Conservation (phyloP, 257 asterid species). For the Solanum boliviense region DNA sequence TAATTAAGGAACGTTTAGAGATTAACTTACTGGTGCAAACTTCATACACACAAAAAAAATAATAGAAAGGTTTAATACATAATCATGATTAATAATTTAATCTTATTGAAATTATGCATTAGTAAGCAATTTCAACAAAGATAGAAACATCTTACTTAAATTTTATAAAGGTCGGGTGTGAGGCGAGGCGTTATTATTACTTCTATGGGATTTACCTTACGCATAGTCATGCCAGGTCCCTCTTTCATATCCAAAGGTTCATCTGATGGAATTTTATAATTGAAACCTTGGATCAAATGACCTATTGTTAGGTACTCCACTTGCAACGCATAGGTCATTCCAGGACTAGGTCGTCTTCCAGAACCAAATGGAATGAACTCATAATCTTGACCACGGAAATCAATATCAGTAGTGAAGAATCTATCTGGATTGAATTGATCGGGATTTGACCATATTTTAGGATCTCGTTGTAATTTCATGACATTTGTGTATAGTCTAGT, state of each 20-base stretch:
- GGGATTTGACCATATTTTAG: background rate
- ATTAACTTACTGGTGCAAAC: background rate
- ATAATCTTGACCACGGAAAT: background rate
- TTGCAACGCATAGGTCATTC: background rate
- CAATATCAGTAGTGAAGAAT: background rate
- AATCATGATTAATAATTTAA: background rate
- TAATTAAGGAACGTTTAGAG: background rate
- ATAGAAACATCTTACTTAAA: background rate
- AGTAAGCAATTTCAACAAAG: background rate
- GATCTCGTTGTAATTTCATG: background rate
- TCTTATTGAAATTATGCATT: background rate
- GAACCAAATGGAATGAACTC: background rate
- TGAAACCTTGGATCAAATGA: constrained; percentile 2
- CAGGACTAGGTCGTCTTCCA: constrained; percentile 1
- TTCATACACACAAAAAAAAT: background rate
- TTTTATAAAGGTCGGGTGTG: background rate
- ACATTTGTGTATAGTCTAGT: background rate
- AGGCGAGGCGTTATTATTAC: background rate
- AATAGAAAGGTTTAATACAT: background rate
- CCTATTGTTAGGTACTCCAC: background rate
- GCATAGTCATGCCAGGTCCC: background rate
- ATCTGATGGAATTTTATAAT: background rate
- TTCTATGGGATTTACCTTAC: background rate
- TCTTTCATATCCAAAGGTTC: background rate
- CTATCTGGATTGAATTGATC: background rate